Conservation (phyloP, 2,329 filamentous ascomycete species). For the Sporothrix brunneoviolacea region DNA sequence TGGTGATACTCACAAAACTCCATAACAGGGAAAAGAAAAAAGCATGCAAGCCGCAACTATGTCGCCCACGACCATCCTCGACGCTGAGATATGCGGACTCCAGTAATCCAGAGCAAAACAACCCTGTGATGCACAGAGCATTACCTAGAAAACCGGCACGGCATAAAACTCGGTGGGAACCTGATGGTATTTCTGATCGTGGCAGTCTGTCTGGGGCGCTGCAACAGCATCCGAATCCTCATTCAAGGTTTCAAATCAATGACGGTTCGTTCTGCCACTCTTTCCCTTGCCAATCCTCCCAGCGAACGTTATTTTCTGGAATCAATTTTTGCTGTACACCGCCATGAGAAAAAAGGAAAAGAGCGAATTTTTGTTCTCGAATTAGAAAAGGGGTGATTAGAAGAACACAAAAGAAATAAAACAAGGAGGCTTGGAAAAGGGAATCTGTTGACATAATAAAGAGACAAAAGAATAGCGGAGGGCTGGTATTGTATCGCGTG, state of each 20-base stretch:
- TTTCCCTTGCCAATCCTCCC: neutral
- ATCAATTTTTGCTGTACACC: slow-evolving; percentile 10
- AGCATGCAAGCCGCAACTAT: neutral
- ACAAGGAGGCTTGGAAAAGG: slow-evolving; percentile 38
- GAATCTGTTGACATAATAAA: slow-evolving; percentile 33
- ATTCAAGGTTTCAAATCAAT: neutral
- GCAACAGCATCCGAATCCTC: neutral
- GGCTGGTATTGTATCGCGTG: slow-evolving; percentile 47
- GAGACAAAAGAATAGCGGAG: slow-evolving; percentile 38
- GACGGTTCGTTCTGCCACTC: neutral
- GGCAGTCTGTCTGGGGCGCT: no score
- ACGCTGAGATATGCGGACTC: no score
- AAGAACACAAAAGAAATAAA: slow-evolving; percentile 30
- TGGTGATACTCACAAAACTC: slow-evolving; percentile 9
- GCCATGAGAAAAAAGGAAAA: neutral
- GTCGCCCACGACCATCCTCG: no score
- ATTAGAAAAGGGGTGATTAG: slow-evolving; percentile 42
- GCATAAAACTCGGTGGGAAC: no score
- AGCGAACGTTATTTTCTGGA: neutral
- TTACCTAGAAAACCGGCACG: no score
- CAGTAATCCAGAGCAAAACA: no score
- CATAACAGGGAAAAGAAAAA: slow-evolving; percentile 4
- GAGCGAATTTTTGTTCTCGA: slow-evolving; percentile 24
- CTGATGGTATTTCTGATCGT: no score
- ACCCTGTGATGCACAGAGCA: no score